phyloP scores from a whole-genome alignment of 164 flowering plant genomes.

The Stephania japonica region DNA sequence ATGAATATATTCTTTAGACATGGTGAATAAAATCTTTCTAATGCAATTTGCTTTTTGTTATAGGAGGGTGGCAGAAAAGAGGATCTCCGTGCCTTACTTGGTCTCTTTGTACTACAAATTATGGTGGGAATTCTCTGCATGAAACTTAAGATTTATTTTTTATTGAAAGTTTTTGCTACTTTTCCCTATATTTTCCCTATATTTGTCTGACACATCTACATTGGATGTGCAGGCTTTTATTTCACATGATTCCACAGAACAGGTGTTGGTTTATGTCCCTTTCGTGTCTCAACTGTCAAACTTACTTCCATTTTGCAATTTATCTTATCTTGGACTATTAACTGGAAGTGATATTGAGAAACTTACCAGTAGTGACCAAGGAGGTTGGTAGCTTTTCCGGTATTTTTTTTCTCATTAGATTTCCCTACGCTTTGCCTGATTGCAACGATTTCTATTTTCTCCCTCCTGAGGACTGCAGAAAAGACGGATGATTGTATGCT shows the following conservation, averaged over 20 bases:
- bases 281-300: conserved; percentile 39
- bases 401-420: conserved; percentile 1
- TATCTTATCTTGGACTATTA: conserved; percentile 60
- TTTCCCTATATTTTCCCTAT: neutral
- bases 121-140: conserved; percentile 41
- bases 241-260: conserved; percentile 32
- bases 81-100: conserved; percentile 61
- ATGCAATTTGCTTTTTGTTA: conserved; percentile 16
- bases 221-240: conserved; percentile 49
- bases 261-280: conserved; percentile 25
- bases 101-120: conserved; percentile 61
- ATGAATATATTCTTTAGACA: too few relatives aligned
- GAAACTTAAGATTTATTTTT: neutral
- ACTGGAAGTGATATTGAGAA: conserved; percentile 51
- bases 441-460: neutral
- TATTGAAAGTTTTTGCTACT: neutral
- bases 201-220: neutral
- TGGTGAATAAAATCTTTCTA: conserved; percentile 8
- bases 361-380: conserved; percentile 23
- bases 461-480: conserved; percentile 26
- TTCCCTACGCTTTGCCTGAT: conserved; percentile 7
- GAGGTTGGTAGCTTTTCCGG: conserved; percentile 44
- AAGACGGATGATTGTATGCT: conserved; percentile 41
- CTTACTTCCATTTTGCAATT: conserved; percentile 50
- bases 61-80: conserved; percentile 51